A percentile compares a stretch with the other conserved stretches of the same genome.
Evolutionary conservation across 768 basidiomycete species (phyloP).

Genomic region (Xerocomus brunneocitrinus): DNA sequence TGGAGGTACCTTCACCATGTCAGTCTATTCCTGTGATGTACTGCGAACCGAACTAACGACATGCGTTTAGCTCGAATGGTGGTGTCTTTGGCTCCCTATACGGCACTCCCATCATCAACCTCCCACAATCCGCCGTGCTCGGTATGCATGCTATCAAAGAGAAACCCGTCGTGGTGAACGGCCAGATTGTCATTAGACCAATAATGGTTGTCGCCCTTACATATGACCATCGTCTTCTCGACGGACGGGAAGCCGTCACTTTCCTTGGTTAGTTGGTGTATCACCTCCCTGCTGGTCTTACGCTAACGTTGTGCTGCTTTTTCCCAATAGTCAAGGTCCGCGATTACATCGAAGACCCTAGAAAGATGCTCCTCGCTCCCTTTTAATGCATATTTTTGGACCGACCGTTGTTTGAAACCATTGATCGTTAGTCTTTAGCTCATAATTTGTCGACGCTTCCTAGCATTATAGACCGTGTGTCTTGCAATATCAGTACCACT

Average conservation of each 20-base stretch:
- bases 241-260: conserved; percentile 93
- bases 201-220: conserved; percentile 95
- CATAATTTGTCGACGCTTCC: conserved; percentile 11
- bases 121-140: conserved; percentile 91
- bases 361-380: conserved; percentile 72
- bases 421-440: conserved; percentile 5
- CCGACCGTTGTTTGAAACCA: not conserved
- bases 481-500: not conserved
- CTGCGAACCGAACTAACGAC: not conserved
- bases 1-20: conserved; percentile 99
- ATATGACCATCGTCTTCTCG: conserved; percentile 93
- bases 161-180: conserved; percentile 83
- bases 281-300: not conserved
- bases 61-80: conserved; percentile 79
- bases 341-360: conserved; percentile 93
- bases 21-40: conserved; percentile 27
- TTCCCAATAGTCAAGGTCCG: conserved; percentile 69
- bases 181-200: conserved; percentile 93
- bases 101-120: conserved; percentile 98
- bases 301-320: conserved; percentile 2
- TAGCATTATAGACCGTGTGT: conserved; percentile 5
- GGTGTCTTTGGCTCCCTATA: conserved; percentile 97
- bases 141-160: conserved; percentile 98
- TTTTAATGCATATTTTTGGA: conserved; percentile 9
- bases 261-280: conserved; percentile 76